Percentiles rank a stretch among this genome's conserved stretches.
Conservation (phyloP, 129 eudicot species). For the Cynara cardunculus region DNA sequence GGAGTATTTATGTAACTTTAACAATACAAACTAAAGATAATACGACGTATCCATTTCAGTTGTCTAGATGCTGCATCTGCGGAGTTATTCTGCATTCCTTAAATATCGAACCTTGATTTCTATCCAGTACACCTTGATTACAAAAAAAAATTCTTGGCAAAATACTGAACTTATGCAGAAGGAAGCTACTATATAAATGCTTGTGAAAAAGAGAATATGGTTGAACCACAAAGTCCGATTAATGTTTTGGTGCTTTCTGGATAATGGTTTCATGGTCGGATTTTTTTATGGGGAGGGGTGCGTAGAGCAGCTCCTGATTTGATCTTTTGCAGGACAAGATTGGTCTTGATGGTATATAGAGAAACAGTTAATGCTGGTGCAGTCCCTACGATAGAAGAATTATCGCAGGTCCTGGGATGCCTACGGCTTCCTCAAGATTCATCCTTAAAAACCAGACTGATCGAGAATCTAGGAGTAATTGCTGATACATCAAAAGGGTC, state of each 20-base stretch:
- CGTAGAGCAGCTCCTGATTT: constrained; percentile 3
- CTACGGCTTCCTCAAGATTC: constrained; percentile 82
- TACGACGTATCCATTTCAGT: not conserved
- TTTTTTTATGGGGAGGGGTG: not conserved
- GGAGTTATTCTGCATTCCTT: not conserved
- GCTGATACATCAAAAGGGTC: constrained; percentile 53
- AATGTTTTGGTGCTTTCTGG: not conserved
- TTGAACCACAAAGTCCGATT: not conserved
- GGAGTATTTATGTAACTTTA: no score
- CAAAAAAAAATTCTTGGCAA: not conserved
- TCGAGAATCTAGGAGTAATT: constrained; percentile 69
- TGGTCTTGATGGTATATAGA: constrained; percentile 80
- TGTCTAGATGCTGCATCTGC: not conserved
- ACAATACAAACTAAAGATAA: not conserved
- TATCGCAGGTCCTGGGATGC: constrained; percentile 88
- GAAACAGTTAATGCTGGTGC: constrained; percentile 76
- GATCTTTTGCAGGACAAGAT: constrained; percentile 64
- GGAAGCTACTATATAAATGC: not conserved
- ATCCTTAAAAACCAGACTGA: constrained; percentile 55
- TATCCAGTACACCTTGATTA: not conserved
- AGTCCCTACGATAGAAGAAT: constrained; percentile 63
- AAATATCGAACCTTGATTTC: not conserved
- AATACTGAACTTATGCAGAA: not conserved
- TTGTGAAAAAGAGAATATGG: not conserved
- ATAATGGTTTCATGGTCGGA: not conserved